phyloP scores from a whole-genome alignment of 139 green algal genomes.

The Asterochloris sp. region DNA sequence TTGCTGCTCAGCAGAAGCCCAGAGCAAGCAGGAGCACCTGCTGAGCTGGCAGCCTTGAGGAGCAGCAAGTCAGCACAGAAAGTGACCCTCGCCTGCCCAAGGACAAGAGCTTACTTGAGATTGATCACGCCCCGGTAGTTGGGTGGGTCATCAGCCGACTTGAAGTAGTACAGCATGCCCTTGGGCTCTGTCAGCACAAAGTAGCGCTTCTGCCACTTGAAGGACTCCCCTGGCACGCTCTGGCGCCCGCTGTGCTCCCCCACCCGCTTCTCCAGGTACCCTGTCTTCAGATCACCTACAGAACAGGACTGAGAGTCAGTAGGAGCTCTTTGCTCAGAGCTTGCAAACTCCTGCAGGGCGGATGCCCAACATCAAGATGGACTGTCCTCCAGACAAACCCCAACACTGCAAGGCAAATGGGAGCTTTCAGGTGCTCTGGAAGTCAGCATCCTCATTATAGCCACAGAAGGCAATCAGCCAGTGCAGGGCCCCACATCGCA shows the following conservation, averaged over 20 bases:
- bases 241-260: conserved; percentile 47
- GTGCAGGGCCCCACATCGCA: too few species aligned
- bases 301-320: background rate
- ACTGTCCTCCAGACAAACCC: too few species aligned
- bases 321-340: background rate
- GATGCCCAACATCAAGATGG: too few species aligned
- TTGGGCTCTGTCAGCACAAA: conserved; percentile 68
- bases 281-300: conserved; percentile 27
- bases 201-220: conserved; percentile 62
- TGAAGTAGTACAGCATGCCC: conserved; percentile 90
- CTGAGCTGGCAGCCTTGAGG: too few species aligned
- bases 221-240: conserved; percentile 39
- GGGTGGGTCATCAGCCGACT: conserved; percentile 68
- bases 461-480: too few species aligned
- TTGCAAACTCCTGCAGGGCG: too few species aligned
- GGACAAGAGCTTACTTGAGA: conserved; percentile 22
- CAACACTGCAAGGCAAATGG: too few species aligned
- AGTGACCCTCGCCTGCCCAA: background rate
- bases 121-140: conserved; percentile 55
- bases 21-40: too few species aligned
- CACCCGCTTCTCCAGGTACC: conserved; percentile 64
- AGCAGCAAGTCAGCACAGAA: too few species aligned
- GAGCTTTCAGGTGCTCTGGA: too few species aligned
- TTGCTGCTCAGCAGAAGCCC: too few species aligned
- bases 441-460: too few species aligned